These are phyloP conservation scores for Aspergillus sp. DNA, from an alignment of 2,329 filamentous ascomycete genomes.

Conservation along the genomic window DNA sequence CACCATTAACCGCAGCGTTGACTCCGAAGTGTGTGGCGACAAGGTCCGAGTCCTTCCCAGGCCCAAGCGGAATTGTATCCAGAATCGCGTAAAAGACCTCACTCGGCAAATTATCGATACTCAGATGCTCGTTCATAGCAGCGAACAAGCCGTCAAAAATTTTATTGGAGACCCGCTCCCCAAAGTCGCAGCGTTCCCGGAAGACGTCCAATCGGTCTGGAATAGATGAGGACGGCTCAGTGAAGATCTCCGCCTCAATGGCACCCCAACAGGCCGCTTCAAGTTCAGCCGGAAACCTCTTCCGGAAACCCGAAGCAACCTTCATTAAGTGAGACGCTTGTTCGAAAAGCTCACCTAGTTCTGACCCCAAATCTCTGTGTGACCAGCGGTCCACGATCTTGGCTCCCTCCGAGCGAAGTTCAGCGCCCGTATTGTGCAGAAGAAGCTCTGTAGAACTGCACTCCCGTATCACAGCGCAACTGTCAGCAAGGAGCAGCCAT, in stretches of 20 bases:
- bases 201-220: conserved; percentile 70
- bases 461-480: conserved; percentile 68
- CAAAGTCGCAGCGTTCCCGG: conserved; percentile 71
- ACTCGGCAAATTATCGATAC: conserved; percentile 43
- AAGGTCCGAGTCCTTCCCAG: conserved; percentile 36
- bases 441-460: conserved; percentile 73
- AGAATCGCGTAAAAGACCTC: conserved; percentile 49
- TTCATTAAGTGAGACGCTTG: conserved; percentile 58
- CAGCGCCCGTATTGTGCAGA: conserved; percentile 56
- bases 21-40: conserved; percentile 65
- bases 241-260: conserved; percentile 65
- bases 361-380: conserved; percentile 35
- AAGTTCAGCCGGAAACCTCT: conserved; percentile 63
- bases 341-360: conserved; percentile 49
- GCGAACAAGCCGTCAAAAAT: conserved; percentile 65
- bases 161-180: conserved; percentile 73
- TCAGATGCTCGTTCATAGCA: conserved; percentile 58
- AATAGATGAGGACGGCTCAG: conserved; percentile 63
- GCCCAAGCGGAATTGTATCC: conserved; percentile 40
- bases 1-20: conserved; percentile 65
- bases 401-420: conserved; percentile 30
- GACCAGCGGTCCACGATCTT: conserved; percentile 37
- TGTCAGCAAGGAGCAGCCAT: conserved; percentile 80
- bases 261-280: conserved; percentile 60
- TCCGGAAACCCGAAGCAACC: conserved; percentile 63